Base-by-base conservation (phyloP, 352 stramenopile species). In the Plasmopara halstedii region DNA sequence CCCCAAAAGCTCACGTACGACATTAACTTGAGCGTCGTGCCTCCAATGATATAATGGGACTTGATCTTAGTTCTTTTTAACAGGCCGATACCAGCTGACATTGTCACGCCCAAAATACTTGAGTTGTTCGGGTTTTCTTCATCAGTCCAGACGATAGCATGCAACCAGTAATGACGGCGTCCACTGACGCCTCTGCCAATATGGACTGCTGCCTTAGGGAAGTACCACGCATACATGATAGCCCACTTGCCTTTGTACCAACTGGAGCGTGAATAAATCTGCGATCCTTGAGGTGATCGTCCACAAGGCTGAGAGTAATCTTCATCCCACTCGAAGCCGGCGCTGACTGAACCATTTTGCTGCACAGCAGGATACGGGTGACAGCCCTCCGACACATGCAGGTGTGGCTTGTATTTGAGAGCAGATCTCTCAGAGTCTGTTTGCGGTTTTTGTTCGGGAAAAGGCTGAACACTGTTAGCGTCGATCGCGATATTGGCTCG, bases 341-440 rank as follows among this genome's bases (percentile, higher is more conserved):
- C 52, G 32, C 44, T 56, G 7, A 58, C 57, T 36, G 64, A 47
- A 19, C 65, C 62, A 2, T 51, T 20, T 6, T 21, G 19, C 31
- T 71, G 56, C 8, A 76, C 59, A n/a, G 54, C 62, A n/a, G 50
- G 27, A 22, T 58, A 58, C 22, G 35, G 50, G 34, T 58, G 42
- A 19, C 50, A 58, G 7, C 50, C 50, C 17, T 46, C 36, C 18
- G 52, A 10, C 25, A 35, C 29, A 17, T 35, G 29, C 14, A 35
- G 29, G 1, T 35, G 29, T 17, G 29, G 29, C 29, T 35, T 35
- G 29, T 35, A 35, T 13, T 35, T 35, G 5, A 35, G 11, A 35
- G 29, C 29, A 18, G 29, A 35, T 17, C n/a, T 35, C 5, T 35
- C 29, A 35, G 29, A 35, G 5, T 35, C 29, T 6, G 29, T 35